Evolutionary conservation across 768 basidiomycete species (phyloP).

Genomic region (Boletus rufocinnamomeus): DNA sequence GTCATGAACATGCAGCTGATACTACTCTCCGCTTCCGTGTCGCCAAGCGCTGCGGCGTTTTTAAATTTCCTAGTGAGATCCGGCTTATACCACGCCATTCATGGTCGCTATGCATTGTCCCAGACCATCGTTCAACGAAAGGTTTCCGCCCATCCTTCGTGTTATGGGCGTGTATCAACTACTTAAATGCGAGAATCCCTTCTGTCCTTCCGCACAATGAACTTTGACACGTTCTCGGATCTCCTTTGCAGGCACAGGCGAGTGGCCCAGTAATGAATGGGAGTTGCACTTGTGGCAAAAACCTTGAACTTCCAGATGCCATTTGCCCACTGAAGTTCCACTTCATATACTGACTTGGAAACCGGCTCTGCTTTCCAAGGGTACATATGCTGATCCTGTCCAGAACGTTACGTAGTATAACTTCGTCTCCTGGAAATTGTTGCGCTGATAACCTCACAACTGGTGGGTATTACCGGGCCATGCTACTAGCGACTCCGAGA

Average conservation of each 20-base stretch:
- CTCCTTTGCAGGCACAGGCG: not conserved
- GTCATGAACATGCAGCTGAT: no score
- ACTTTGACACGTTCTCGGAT: not conserved
- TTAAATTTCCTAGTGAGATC: no score
- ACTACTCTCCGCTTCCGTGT: not conserved
- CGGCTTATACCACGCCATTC: not conserved
- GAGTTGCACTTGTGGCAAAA: not conserved
- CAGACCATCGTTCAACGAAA: not conserved
- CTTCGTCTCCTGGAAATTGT: not conserved
- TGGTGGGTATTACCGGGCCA: no score
- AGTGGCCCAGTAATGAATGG: not conserved
- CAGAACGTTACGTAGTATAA: not conserved
- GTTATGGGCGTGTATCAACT: not conserved
- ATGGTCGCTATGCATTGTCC: not conserved
- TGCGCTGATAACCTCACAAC: conserved; percentile 22
- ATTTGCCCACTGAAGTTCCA: not conserved
- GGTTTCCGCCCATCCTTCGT: not conserved
- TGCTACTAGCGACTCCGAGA: no score
- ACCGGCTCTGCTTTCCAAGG: not conserved
- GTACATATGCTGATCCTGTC: not conserved
- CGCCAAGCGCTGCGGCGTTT: not conserved
- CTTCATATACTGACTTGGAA: not conserved
- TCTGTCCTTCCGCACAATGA: not conserved
- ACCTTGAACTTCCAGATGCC: not conserved
- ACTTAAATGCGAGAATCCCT: no score